Base-by-base conservation (phyloP, 306 rosid genomes). In the Malus asiatica region DNA sequence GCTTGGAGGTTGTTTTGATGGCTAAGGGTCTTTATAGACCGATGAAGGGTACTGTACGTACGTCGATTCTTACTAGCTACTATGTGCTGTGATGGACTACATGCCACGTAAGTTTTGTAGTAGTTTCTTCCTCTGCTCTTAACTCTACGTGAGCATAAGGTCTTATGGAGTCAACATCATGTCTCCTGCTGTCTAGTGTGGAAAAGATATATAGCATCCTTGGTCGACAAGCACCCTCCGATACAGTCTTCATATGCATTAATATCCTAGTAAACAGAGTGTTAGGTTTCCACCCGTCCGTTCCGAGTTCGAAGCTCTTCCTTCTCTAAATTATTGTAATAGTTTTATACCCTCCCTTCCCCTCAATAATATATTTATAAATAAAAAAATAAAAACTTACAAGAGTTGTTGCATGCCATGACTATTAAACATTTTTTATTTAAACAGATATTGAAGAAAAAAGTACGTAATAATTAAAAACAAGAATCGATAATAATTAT, bases 161-260 rank as follows among this genome's bases (percentile, higher is more conserved):
- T 85, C 81, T 75, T 77, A 53, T 68, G 75, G 73, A 79, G 87
- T 90, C 88, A 72, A 76, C 84, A 84, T 92, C 79, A 16, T 92
- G 97, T 92, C 87, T 85, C 35, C 78, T 85, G 33, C 59, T 80
- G 79, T 88, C 90, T 84, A 66, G 71, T 58, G 9, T 66, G 72
- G 83, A 81, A 81, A 66, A 30, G 79, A 51, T 51, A 51, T 51
- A 71, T 76, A 16, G 72, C 76, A 38, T 30, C 71, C 25, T 66
- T 35, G 77, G 40, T 64, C 16, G 69, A 76, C 68, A 48, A 42
- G 23, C 6, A 63, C 60, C 13, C 30, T 65, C 30, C 23, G 20
- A 42, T 15, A 38, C 42, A 38, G 42, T 38, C 42, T 38, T 38
- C 42, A 7, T 38, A 38, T 35, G 40, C 40, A 7, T 38, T 38